A percentile compares a stretch with the other conserved stretches of the same genome.
Conservation (phyloP, 164 flowering plant species). For the grape (Vitis vinifera) region ASM3070453v1 NC_081810.1:3934001-3934500, state of each 20-base stretch:
- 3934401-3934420: slow-evolving; percentile 55
- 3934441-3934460: slow-evolving; percentile 99
- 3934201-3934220: slow-evolving; percentile 46
- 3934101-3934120: slow-evolving; percentile 40
- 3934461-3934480: slow-evolving; percentile 73
- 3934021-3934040: slow-evolving; percentile 69
- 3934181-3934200: slow-evolving; percentile 12
- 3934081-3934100: slow-evolving; percentile 48
- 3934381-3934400: slow-evolving; percentile 32
- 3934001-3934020: slow-evolving; percentile 94
- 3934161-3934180: background rate
- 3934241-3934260: slow-evolving; percentile 99
- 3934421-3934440: slow-evolving; percentile 62
- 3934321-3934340: slow-evolving; percentile 46
- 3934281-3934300: slow-evolving; percentile 48
- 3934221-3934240: slow-evolving; percentile 75
- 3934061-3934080: slow-evolving; percentile 77
- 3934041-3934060: slow-evolving; percentile 61
- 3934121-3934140: slow-evolving; percentile 36
- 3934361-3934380: slow-evolving; percentile 20
- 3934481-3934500: slow-evolving; percentile 40
- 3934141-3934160: background rate
- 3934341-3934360: slow-evolving; percentile 32
- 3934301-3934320: slow-evolving; percentile 48
- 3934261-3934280: slow-evolving; percentile 95